These are phyloP conservation scores for Boletales sp. DNA, from an alignment of 768 basidiomycete species.

Conservation along the genomic window DNA sequence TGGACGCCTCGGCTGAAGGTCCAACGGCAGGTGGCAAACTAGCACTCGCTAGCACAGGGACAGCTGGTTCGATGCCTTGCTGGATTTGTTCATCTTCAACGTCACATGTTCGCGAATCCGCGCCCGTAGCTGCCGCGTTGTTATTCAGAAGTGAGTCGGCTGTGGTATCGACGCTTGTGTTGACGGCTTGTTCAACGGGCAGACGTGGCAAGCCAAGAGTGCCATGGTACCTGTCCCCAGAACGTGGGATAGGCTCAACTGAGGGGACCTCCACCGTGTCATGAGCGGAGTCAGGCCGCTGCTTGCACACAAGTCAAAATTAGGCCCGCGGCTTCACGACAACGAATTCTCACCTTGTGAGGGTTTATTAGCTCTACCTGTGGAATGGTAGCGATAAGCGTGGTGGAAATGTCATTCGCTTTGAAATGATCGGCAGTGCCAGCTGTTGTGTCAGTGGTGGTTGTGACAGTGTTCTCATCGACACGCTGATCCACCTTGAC, in stretches of 20 bases:
- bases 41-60: neutral
- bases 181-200: constrained; percentile 1
- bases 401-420: constrained; percentile 2
- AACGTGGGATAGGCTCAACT: constrained; percentile 13
- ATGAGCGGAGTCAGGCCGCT: constrained; percentile 1
- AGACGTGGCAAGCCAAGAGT: neutral
- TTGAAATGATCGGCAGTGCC: constrained; percentile 12
- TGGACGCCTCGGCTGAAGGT: neutral
- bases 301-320: constrained; percentile 5
- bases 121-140: constrained; percentile 2
- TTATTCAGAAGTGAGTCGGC: neutral
- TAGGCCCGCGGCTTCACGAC: neutral
- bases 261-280: constrained; percentile 9
- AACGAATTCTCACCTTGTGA: constrained; percentile 12
- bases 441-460: constrained; percentile 20
- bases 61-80: too few species aligned
- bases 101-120: neutral
- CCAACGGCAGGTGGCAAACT: neutral
- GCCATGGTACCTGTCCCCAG: constrained; percentile 1
- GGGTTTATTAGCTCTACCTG: neutral
- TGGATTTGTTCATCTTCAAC: too few species aligned
- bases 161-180: neutral
- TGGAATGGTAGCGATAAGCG: neutral
- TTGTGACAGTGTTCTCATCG: constrained; percentile 22
- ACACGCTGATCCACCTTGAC: constrained; percentile 29